These are phyloP conservation scores for Hericium erinaceus DNA, from an alignment of 768 basidiomycete species.

Conservation along the genomic window DNA sequence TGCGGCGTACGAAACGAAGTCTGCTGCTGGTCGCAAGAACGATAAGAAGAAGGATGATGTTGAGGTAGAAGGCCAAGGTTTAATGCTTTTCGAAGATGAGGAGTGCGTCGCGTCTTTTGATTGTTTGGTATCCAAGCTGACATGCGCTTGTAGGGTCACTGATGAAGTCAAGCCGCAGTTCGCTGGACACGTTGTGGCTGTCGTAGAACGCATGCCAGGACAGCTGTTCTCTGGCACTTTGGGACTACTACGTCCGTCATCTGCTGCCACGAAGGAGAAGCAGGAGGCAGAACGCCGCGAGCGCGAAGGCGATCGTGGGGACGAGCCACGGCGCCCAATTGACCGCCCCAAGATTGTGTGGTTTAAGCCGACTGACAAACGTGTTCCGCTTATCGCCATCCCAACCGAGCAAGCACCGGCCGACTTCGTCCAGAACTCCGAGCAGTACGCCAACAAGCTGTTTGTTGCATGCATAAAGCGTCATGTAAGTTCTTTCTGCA, in stretches of 20 bases:
- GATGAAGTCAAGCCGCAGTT: conserved; percentile 98
- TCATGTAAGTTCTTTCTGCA: conserved; percentile 52
- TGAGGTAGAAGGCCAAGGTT: conserved; percentile 96
- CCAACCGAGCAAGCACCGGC: conserved; percentile 96
- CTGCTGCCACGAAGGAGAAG: conserved; percentile 96
- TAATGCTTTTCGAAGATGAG: conserved; percentile 96
- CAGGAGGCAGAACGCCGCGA: conserved; percentile 97
- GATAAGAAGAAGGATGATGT: conserved; percentile 99
- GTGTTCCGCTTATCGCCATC: conserved; percentile 96
- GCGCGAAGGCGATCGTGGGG: conserved; percentile 87
- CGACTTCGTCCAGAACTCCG: conserved; percentile 93
- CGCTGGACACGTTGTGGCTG: conserved; percentile 98
- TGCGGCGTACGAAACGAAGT: conserved; percentile 83
- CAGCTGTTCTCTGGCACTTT: conserved; percentile 97
- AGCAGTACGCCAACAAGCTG: conserved; percentile 79
- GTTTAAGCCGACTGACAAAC: conserved; percentile 99
- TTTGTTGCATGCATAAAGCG: conserved; percentile 99
- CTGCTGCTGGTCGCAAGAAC: conserved; percentile 70
- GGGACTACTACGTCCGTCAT: conserved; percentile 89
- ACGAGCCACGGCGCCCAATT: conserved; percentile 72
- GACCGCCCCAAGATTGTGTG: conserved; percentile 98
- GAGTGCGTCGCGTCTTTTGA: conserved; percentile 42
- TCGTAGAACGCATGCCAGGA: conserved; percentile 97
- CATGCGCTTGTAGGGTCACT: conserved; percentile 56
- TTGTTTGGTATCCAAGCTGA: not conserved